A percentile compares a stretch with the other conserved stretches of the same genome.
These are phyloP conservation scores for Penicillium chermesinum DNA, from an alignment of 495 filamentous ascomycete species.

Conservation along the genomic window DNA sequence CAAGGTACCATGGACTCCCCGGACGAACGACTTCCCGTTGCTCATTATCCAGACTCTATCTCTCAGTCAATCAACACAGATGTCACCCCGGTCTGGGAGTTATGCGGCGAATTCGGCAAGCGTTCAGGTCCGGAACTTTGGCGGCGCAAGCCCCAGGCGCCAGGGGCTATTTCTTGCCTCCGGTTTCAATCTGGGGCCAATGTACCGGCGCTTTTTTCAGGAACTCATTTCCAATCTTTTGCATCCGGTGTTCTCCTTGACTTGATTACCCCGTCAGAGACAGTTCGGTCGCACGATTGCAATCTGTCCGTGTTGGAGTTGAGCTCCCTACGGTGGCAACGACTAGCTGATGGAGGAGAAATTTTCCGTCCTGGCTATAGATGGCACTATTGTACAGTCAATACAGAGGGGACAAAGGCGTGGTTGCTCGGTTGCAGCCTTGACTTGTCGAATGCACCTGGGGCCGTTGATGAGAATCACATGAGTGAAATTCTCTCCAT, in stretches of 20 bases:
- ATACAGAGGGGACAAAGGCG: slow-evolving; percentile 87
- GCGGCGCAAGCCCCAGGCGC: slow-evolving; percentile 65
- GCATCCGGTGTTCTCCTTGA: slow-evolving; percentile 89
- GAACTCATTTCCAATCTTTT: slow-evolving; percentile 91
- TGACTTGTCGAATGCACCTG: slow-evolving; percentile 51
- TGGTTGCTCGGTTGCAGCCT: slow-evolving; percentile 92
- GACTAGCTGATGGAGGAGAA: slow-evolving; percentile 85
- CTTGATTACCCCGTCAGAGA: slow-evolving; percentile 86
- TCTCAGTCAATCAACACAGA: slow-evolving; percentile 37
- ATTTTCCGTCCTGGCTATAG: slow-evolving; percentile 82
- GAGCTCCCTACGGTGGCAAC: slow-evolving; percentile 83
- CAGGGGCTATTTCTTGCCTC: slow-evolving; percentile 83
- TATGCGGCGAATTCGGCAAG: slow-evolving; percentile 89
- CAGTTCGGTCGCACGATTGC: slow-evolving; percentile 77
- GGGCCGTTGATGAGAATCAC: slow-evolving; percentile 69
- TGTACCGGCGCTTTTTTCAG: slow-evolving; percentile 80
- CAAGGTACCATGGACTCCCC: slow-evolving; percentile 56
- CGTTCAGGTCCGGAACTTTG: slow-evolving; percentile 72
- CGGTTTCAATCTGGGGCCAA: slow-evolving; percentile 85
- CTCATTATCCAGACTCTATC: slow-evolving; percentile 42
- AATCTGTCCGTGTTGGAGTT: slow-evolving; percentile 85
- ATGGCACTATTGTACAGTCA: slow-evolving; percentile 96
- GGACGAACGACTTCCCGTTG: slow-evolving; percentile 22
- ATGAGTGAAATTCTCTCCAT: slow-evolving; percentile 90
- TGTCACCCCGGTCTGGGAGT: slow-evolving; percentile 55